These are phyloP conservation scores for Sclerotinia glacialis DNA, from an alignment of 2,329 filamentous ascomycete genomes.

Conservation along the genomic window DNA sequence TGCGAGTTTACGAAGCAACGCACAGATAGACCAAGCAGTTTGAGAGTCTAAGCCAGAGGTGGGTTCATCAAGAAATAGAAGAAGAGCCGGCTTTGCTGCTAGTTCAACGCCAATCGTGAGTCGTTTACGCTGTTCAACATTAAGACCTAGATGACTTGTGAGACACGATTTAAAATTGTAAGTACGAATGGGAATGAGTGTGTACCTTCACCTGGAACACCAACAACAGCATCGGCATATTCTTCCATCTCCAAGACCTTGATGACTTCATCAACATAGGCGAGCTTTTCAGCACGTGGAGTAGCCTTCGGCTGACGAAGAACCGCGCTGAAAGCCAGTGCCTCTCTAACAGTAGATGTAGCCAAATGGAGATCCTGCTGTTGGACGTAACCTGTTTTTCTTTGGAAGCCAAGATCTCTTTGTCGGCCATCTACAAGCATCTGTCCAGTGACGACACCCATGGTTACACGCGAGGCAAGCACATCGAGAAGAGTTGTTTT, in stretches of 20 bases:
- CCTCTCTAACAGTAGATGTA: slow-evolving; percentile 84
- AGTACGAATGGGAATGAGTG: not conserved
- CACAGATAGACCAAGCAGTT: slow-evolving; percentile 88
- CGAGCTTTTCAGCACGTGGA: slow-evolving; percentile 73
- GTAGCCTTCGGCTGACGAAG: slow-evolving; percentile 78
- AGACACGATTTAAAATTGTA: not conserved
- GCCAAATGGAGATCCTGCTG: slow-evolving; percentile 79
- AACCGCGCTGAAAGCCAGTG: slow-evolving; percentile 78
- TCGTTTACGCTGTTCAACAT: slow-evolving; percentile 68
- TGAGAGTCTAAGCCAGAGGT: slow-evolving; percentile 92
- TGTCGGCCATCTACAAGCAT: slow-evolving; percentile 67
- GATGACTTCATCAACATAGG: slow-evolving; percentile 88
- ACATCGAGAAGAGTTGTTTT: slow-evolving; percentile 90
- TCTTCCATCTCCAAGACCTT: slow-evolving; percentile 85
- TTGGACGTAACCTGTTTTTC: slow-evolving; percentile 77
- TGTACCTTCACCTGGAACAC: slow-evolving; percentile 74
- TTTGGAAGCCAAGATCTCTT: slow-evolving; percentile 79
- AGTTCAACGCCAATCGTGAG: slow-evolving; percentile 93
- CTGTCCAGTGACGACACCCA: slow-evolving; percentile 83
- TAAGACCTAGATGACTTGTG: slow-evolving; percentile 50
- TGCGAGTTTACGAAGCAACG: slow-evolving; percentile 84
- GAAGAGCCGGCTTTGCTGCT: slow-evolving; percentile 82
- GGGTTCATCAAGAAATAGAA: slow-evolving; percentile 92
- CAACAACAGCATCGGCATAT: slow-evolving; percentile 86
- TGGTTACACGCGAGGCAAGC: slow-evolving; percentile 78